Evolutionary conservation across 345 rosid genomes (phyloP).

Genomic region (Syzygium aromaticum): DNA sequence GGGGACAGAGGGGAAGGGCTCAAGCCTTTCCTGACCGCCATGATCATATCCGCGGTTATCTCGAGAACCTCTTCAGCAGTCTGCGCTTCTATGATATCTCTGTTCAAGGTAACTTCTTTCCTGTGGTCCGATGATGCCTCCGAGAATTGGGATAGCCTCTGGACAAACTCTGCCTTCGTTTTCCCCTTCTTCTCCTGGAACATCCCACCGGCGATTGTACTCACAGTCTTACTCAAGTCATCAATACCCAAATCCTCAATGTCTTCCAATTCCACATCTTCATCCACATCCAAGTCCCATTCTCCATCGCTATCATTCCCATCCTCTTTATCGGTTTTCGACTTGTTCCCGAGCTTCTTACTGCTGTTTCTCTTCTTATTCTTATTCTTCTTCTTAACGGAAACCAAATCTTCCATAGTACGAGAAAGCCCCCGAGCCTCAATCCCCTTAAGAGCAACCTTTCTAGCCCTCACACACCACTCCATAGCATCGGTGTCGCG

Average conservation of each 20-base stretch:
- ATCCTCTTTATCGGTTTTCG: slow-evolving; percentile 14
- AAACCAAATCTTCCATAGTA: slow-evolving; percentile 41
- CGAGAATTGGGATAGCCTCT: slow-evolving; percentile 62
- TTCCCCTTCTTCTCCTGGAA: slow-evolving; percentile 61
- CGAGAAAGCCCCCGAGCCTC: slow-evolving; percentile 60
- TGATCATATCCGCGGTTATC: slow-evolving; percentile 55
- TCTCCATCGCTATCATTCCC: slow-evolving; percentile 19
- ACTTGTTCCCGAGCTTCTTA: slow-evolving; percentile 13
- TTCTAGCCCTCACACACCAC: slow-evolving; percentile 86
- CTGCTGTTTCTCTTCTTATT: slow-evolving; percentile 23
- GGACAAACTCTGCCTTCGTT: slow-evolving; percentile 51
- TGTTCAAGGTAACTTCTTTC: slow-evolving; percentile 72
- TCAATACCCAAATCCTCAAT: slow-evolving; percentile 4
- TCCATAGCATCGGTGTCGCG: slow-evolving; percentile 69
- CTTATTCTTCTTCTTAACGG: slow-evolving; percentile 40
- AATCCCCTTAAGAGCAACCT: slow-evolving; percentile 61
- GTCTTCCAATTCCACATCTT: slow-evolving; percentile 17
- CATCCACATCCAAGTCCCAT: slow-evolving; percentile 19
- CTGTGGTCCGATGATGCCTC: slow-evolving; percentile 58
- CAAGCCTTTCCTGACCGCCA: slow-evolving; percentile 83
- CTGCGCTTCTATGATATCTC: slow-evolving; percentile 64
- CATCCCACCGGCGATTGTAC: slow-evolving; percentile 59
- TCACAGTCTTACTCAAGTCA: slow-evolving; percentile 37
- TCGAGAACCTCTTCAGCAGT: slow-evolving; percentile 76
- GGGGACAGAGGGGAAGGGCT: slow-evolving; percentile 88